Evolutionary conservation across 2,329 filamentous ascomycete species (phyloP).

Genomic region (Ceratocystis lukuohia): DNA sequence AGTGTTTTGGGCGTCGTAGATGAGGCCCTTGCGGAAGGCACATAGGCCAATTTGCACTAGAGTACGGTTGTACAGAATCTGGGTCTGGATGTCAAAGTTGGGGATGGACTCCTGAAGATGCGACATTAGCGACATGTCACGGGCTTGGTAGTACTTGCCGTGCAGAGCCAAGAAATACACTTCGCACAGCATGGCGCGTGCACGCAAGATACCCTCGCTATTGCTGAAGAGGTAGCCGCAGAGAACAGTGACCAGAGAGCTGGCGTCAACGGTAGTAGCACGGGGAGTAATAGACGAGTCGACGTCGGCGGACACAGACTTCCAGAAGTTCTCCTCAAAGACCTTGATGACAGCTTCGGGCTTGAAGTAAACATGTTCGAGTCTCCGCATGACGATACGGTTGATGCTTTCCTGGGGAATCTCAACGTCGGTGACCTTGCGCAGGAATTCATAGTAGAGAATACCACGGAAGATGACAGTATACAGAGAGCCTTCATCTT

Average conservation of each 20-base stretch:
- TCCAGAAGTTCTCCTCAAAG: slow-evolving; percentile 90
- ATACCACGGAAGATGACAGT: slow-evolving; percentile 79
- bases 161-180: slow-evolving; percentile 97
- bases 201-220: slow-evolving; percentile 91
- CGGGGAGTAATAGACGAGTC: slow-evolving; percentile 75
- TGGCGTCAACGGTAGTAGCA: slow-evolving; percentile 51
- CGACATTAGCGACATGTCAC: slow-evolving; percentile 99
- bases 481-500: slow-evolving; percentile 83
- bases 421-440: slow-evolving; percentile 55
- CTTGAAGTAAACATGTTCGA: slow-evolving; percentile 99
- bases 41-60: slow-evolving; percentile 96
- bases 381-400: slow-evolving; percentile 78
- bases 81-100: slow-evolving; percentile 91
- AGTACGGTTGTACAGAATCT: slow-evolving; percentile 97
- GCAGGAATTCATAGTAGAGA: slow-evolving; percentile 75
- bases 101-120: slow-evolving; percentile 94
- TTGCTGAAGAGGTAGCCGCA: slow-evolving; percentile 91
- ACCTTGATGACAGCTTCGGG: slow-evolving; percentile 85
- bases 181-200: slow-evolving; percentile 93
- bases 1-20: slow-evolving; percentile 95
- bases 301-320: slow-evolving; percentile 52
- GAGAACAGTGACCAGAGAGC: slow-evolving; percentile 66
- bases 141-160: slow-evolving; percentile 93
- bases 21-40: slow-evolving; percentile 89
- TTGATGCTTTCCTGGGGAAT: slow-evolving; percentile 78